These are phyloP conservation scores for Centaurea solstitialis DNA, from an alignment of 129 eudicot genomes.

Conservation along the genomic window DNA sequence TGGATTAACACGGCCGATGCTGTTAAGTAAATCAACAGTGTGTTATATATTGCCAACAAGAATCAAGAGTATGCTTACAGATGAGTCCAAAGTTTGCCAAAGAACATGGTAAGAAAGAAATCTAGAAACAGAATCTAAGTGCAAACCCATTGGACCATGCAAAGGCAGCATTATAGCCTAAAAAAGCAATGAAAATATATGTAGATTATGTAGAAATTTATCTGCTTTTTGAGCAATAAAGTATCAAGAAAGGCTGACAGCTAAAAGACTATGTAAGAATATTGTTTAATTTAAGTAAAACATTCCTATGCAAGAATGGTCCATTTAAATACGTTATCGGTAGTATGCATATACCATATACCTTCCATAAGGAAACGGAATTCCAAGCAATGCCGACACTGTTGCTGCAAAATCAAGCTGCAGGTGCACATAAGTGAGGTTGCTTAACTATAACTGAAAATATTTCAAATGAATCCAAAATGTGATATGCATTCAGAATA, in stretches of 20 bases:
- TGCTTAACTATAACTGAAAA: constrained; percentile 3
- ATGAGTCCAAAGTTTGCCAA: neutral
- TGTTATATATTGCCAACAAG: constrained; percentile 20
- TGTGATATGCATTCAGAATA: constrained; percentile 11
- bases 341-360: constrained; percentile 38
- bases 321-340: neutral
- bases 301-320: neutral
- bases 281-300: neutral
- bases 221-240: too few species aligned
- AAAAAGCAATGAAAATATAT: too few species aligned
- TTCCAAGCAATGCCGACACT: constrained; percentile 87
- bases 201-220: too few species aligned
- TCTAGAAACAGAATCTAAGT: too few species aligned
- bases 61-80: neutral
- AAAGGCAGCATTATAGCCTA: too few species aligned
- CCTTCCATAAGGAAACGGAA: constrained; percentile 99
- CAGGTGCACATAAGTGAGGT: constrained; percentile 34
- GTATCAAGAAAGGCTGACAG: too few species aligned
- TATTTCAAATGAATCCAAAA: constrained; percentile 5
- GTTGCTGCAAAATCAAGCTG: constrained; percentile 99
- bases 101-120: neutral
- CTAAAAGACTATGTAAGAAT: neutral
- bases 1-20: constrained; percentile 91
- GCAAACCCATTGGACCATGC: too few species aligned
- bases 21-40: constrained; percentile 34